phyloP scores from a whole-genome alignment of 371 early-diverging fungal genomes.

The Apophysomyces trapeziformis region DNA sequence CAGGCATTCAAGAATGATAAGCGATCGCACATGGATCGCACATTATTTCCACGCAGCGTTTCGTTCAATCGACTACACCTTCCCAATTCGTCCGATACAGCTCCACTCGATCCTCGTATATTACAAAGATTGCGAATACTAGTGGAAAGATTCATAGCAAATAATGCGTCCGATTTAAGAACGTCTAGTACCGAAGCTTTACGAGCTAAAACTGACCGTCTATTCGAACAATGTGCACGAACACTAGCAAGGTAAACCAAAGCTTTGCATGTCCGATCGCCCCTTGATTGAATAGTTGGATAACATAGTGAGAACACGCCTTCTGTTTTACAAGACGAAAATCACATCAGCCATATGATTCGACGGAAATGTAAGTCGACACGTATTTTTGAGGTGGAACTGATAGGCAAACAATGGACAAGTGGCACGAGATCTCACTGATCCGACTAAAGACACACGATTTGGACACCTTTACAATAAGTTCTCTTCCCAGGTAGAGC shows the following conservation, averaged over 20 bases:
- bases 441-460: constrained; percentile 59
- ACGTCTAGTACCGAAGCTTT: neutral
- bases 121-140: constrained; percentile 22
- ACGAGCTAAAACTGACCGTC: constrained; percentile 29
- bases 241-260: constrained; percentile 45
- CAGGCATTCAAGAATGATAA: too few species aligned
- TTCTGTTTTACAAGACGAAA: constrained; percentile 63
- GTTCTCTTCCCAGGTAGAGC: constrained; percentile 58
- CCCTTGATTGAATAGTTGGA: neutral
- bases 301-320: constrained; percentile 62
- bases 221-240: constrained; percentile 45
- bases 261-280: neutral
- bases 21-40: constrained; percentile 7
- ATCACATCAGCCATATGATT: constrained; percentile 63
- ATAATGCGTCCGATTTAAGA: constrained; percentile 9
- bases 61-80: neutral
- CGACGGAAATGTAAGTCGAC: constrained; percentile 64
- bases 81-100: neutral
- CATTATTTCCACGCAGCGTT: neutral
- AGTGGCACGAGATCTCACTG: constrained; percentile 56
- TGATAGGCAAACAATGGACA: neutral
- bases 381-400: neutral
- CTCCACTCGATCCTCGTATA: constrained; percentile 21
- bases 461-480: constrained; percentile 70
- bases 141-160: constrained; percentile 13